These are phyloP conservation scores for Phaeosphaeriaceae sp. DNA, from an alignment of 2,329 filamentous ascomycete genomes.

Conservation along the genomic window DNA sequence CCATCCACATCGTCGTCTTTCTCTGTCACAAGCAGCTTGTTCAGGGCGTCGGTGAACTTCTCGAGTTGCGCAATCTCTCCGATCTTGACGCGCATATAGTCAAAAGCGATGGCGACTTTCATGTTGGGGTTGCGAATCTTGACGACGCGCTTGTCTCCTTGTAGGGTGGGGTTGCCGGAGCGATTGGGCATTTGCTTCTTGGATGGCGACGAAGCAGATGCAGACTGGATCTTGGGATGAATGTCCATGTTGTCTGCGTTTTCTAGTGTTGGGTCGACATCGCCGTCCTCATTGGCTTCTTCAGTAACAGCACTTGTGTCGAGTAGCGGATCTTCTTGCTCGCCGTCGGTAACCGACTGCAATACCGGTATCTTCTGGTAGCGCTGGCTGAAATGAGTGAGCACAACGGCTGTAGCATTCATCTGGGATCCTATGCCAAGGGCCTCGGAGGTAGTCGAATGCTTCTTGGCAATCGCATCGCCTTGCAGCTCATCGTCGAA, in stretches of 20 bases:
- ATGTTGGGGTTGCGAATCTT: constrained; percentile 57
- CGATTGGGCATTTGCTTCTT: constrained; percentile 12
- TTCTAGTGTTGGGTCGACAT: constrained; percentile 24
- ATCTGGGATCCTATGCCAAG: constrained; percentile 78
- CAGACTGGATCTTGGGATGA: constrained; percentile 8
- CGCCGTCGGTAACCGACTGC: constrained; percentile 46
- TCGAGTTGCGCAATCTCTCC: constrained; percentile 73
- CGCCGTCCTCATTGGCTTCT: constrained; percentile 31
- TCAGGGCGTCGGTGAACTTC: constrained; percentile 66
- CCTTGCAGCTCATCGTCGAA: constrained; percentile 84
- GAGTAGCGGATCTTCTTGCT: constrained; percentile 31
- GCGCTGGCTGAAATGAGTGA: constrained; percentile 95
- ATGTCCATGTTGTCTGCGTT: constrained; percentile 33
- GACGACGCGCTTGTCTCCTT: constrained; percentile 41
- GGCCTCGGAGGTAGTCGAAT: constrained; percentile 88
- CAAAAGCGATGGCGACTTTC: constrained; percentile 76
- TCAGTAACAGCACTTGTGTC: constrained; percentile 25
- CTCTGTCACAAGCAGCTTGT: constrained; percentile 59
- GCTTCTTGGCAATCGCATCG: constrained; percentile 87
- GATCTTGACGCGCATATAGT: constrained; percentile 77
- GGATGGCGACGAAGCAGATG: constrained; percentile 8
- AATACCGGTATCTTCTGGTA: constrained; percentile 77
- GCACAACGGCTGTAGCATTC: constrained; percentile 77
- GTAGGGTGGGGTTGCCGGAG: constrained; percentile 11
- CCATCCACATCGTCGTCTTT: constrained; percentile 27